Conservation (phyloP, 2,329 filamentous ascomycete genomes). For the Trichoderma sp. region DNA sequence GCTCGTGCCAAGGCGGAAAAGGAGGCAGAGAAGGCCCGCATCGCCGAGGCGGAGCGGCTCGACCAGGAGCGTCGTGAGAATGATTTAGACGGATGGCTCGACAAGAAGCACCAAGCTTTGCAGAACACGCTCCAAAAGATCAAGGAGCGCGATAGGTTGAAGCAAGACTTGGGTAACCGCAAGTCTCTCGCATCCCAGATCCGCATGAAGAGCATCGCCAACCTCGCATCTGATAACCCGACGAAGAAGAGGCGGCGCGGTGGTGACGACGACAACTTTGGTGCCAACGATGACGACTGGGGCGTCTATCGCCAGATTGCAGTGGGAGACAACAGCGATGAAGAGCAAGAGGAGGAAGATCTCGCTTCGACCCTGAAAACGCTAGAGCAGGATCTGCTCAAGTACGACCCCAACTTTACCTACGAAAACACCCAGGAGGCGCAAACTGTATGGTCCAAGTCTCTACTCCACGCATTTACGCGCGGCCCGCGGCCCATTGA, state of each 20-base stretch:
- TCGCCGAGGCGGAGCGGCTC: slow-evolving; percentile 78
- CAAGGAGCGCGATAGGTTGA: slow-evolving; percentile 89
- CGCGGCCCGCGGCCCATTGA: slow-evolving; percentile 88
- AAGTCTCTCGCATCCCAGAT: slow-evolving; percentile 96
- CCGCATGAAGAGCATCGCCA: slow-evolving; percentile 97
- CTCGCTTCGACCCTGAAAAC: slow-evolving; percentile 70
- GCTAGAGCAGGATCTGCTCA: slow-evolving; percentile 81
- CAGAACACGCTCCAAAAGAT: slow-evolving; percentile 73
- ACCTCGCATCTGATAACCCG: slow-evolving; percentile 87
- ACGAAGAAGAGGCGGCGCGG: slow-evolving; percentile 81
- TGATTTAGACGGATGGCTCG: slow-evolving; percentile 83
- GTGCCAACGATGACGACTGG: slow-evolving; percentile 97
- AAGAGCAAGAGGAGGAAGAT: slow-evolving; percentile 92
- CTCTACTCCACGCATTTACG: slow-evolving; percentile 83
- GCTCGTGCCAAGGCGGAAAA: slow-evolving; percentile 96
- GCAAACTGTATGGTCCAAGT: slow-evolving; percentile 94
- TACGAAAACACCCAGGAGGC: slow-evolving; percentile 91
- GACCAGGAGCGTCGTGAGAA: slow-evolving; percentile 83
- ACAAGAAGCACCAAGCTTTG: slow-evolving; percentile 76
- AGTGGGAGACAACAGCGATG: slow-evolving; percentile 77
- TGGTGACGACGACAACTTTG: slow-evolving; percentile 93
- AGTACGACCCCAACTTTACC: slow-evolving; percentile 84
- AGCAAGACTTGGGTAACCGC: slow-evolving; percentile 92
- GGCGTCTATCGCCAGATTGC: slow-evolving; percentile 93
- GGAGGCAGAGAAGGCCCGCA: slow-evolving; percentile 82